Conservation (phyloP, 352 stramenopile genomes). For the Peronospora tabacina region DNA sequence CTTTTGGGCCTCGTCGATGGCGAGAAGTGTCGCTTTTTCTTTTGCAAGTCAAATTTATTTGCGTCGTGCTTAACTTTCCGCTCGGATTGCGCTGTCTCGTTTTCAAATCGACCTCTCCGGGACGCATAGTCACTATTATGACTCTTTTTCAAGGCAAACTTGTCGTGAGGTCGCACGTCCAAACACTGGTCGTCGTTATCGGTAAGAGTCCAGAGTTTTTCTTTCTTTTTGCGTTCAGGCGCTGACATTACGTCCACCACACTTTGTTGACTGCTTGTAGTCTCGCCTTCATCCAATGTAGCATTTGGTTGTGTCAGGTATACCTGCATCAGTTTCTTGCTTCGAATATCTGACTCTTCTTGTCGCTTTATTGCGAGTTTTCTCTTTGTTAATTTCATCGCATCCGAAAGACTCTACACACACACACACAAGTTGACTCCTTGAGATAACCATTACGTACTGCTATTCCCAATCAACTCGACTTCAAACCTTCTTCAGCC, state of each 20-base stretch:
- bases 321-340: slow-evolving; percentile 25
- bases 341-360: slow-evolving; percentile 16
- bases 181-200: slow-evolving; percentile 9
- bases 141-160: slow-evolving; percentile 9
- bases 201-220: slow-evolving; percentile 10
- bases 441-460: background rate
- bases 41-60: slow-evolving; percentile 10
- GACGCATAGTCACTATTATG: slow-evolving; percentile 1
- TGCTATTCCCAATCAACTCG: background rate
- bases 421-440: background rate
- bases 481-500: slow-evolving; percentile 33
- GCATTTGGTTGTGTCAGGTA: slow-evolving; percentile 16
- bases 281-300: slow-evolving; percentile 11
- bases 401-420: slow-evolving; percentile 22
- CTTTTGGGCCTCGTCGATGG: slow-evolving; percentile 1
- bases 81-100: background rate
- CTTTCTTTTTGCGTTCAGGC: slow-evolving; percentile 14
- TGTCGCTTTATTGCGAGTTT: slow-evolving; percentile 23
- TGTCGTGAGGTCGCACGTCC: slow-evolving; percentile 3
- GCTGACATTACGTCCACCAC: slow-evolving; percentile 6
- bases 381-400: slow-evolving; percentile 27
- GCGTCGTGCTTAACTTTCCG: slow-evolving; percentile 6
- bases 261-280: slow-evolving; percentile 12
- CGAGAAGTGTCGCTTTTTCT: slow-evolving; percentile 19
- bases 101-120: slow-evolving; percentile 5